Evolutionary conservation across 2,329 filamentous ascomycete species (phyloP), one percentile per base, ranked within the genome.

Genomic region (Hymenoscyphus scutula): DNA sequence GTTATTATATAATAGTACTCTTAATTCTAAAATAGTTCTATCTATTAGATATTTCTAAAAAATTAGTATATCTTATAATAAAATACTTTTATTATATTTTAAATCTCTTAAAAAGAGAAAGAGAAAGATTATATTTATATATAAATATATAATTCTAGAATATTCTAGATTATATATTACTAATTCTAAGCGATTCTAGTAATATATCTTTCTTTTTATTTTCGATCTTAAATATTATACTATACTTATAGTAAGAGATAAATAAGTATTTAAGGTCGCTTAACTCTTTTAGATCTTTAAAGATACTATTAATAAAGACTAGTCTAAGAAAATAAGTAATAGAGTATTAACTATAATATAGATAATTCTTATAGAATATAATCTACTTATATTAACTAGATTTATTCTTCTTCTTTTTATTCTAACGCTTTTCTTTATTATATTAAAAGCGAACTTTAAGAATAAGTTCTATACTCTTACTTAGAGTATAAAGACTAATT

Each of bases 1-100:
- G 4, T 11, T 53, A 30, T 53, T 53, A 30, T 53, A 53, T 19
- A 19, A 53, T 10, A 53, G 17, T 53, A 19, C 51, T n/a, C 51
- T 53, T 30, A 5, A 27, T 53, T 53, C 51, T 53, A 11, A 53
- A 53, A 53, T 29, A 5, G n/a, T 53, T 53, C 51, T 30, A 53
- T 53, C 51, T 30, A 15, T 27, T 53, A 10, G 10, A 53, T 7
- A 53, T 30, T 53, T 30, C 19, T 19, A n/a, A 27, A 53, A 53
- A n/a, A n/a, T n/a, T n/a, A n/a, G n/a, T n/a, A n/a, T n/a, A n/a
- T n/a, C n/a, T n/a, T n/a, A n/a, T n/a, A n/a, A n/a, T n/a, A n/a
- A n/a, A n/a, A n/a, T n/a, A n/a, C n/a, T n/a, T n/a, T n/a, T n/a
- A n/a, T n/a, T n/a, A n/a, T n/a, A n/a, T n/a, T n/a, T n/a, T n/a